These are phyloP conservation scores for Davidsoniella eucalypti DNA, from an alignment of 2,329 filamentous ascomycete genomes.

Conservation along the genomic window DNA sequence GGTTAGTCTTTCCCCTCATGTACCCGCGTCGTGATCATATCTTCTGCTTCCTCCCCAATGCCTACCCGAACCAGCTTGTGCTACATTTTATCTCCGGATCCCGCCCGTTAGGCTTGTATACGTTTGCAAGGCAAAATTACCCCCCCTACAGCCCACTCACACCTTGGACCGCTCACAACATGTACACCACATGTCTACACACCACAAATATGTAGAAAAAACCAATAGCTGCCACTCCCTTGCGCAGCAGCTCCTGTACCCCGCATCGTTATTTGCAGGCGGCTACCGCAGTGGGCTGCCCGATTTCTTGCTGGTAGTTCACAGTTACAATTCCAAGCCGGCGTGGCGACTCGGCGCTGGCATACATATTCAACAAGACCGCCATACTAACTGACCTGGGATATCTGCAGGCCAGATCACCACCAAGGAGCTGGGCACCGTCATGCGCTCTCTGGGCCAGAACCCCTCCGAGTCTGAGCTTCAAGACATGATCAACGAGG, in stretches of 20 bases:
- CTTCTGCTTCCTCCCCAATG: neutral
- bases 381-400: conserved; percentile 2
- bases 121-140: too few relatives aligned
- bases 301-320: neutral
- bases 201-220: neutral
- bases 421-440: conserved; percentile 76
- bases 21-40: neutral
- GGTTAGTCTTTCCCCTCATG: conserved; percentile 39
- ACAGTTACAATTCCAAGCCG: conserved; percentile 5
- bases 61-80: neutral
- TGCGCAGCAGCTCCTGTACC: conserved; percentile 5
- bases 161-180: neutral
- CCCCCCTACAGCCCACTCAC: too few relatives aligned
- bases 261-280: conserved; percentile 7
- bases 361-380: conserved; percentile 16
- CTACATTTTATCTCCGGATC: too few relatives aligned
- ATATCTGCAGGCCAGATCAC: conserved; percentile 60
- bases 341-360: too few relatives aligned
- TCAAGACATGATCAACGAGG: conserved; percentile 90
- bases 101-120: too few relatives aligned
- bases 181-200: neutral
- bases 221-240: neutral
- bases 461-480: conserved; percentile 82
- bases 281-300: too few relatives aligned
- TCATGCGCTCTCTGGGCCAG: conserved; percentile 80